Percentiles rank a stretch among this genome's conserved stretches.
phyloP scores from a whole-genome alignment of 805 yeast species.

The Candida silvicultrix region DNA sequence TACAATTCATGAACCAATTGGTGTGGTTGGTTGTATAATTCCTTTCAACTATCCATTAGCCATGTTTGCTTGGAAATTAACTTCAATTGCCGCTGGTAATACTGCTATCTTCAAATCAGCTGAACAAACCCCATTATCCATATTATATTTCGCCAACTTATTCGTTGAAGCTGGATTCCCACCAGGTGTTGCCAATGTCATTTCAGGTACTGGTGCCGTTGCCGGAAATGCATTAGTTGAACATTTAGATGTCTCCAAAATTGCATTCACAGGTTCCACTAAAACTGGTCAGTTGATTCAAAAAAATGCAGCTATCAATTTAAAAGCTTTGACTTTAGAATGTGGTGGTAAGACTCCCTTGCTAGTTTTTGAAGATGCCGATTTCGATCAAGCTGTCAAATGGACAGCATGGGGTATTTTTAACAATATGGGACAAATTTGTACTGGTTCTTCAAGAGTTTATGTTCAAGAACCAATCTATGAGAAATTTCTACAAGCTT shows the following conservation, averaged over 20 bases:
- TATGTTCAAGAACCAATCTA: constrained; percentile 50
- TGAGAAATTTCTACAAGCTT: constrained; percentile 39
- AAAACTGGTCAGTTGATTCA: constrained; percentile 39
- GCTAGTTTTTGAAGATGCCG: constrained; percentile 41
- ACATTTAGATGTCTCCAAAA: constrained; percentile 40
- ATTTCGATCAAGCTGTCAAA: constrained; percentile 39
- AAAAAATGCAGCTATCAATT: constrained; percentile 33
- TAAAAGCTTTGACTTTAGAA: constrained; percentile 43
- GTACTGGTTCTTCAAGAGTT: constrained; percentile 58
- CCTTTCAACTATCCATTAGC: constrained; percentile 48
- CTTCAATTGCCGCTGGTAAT: constrained; percentile 43
- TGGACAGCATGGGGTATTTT: constrained; percentile 52
- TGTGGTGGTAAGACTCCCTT: constrained; percentile 50
- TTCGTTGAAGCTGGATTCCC: constrained; percentile 42
- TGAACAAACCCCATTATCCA: constrained; percentile 43
- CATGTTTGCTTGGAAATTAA: constrained; percentile 45
- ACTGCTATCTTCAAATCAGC: constrained; percentile 42
- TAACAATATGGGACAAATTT: constrained; percentile 58
- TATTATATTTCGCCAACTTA: constrained; percentile 35
- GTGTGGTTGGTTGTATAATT: constrained; percentile 45
- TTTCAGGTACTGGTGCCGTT: constrained; percentile 37
- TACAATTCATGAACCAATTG: constrained; percentile 48
- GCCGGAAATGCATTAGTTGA: constrained; percentile 41
- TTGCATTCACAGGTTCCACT: constrained; percentile 54
- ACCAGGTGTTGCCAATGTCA: constrained; percentile 42